Base-by-base conservation (phyloP, 163 green algal species). In the Volvox carteri region DNA sequence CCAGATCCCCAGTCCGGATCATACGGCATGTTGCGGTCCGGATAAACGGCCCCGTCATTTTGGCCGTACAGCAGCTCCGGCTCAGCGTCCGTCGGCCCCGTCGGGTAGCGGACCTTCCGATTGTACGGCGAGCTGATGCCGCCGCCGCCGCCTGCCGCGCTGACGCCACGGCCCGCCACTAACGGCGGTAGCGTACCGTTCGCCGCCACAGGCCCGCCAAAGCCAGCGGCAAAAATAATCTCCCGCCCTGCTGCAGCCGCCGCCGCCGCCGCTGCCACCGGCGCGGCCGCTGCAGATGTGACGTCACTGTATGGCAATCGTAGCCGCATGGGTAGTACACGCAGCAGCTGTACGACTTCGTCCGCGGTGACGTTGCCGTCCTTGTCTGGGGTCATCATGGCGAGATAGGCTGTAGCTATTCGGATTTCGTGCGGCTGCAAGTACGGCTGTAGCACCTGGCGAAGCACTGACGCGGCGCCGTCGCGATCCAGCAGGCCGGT, bases 281-380 rank as follows among this genome's bases (percentile, higher is more conserved):
- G 60, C 39, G n/a, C 42, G 33, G 16, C 58, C 7, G 33, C 46
- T 14, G 25, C 48, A 6, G 28, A 58, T 0, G n/a, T 30, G 14
- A 48, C 30, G 78, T 76, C 78, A 6, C 28, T 74, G 68, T 88
- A 88, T 67, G 83, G 83, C 83, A 81, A 48, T 30, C 41, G 25
- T 7, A 89, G 52, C 8, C 84, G 28, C 84, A 89, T 78, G n/a
- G 84, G 84, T 72, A 89, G 52, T n/a, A 37, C 72, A 18, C 54
- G 72, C 41, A 89, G 84, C 72, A 89, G 84, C 84, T 89, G 84
- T 52, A 84, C 12, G 33, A 89, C 35, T 41, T 89, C 84, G 54
- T 89, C 84, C 1, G 84, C 54, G 0, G 84, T 52, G 50, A 89
- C 11, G 41, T 67, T 41, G 16, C 84, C 84, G 42, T 89, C 72